These are phyloP conservation scores for Salicornia ramosissima DNA, from an alignment of 148 eudicot genomes.

Conservation along the genomic window DNA sequence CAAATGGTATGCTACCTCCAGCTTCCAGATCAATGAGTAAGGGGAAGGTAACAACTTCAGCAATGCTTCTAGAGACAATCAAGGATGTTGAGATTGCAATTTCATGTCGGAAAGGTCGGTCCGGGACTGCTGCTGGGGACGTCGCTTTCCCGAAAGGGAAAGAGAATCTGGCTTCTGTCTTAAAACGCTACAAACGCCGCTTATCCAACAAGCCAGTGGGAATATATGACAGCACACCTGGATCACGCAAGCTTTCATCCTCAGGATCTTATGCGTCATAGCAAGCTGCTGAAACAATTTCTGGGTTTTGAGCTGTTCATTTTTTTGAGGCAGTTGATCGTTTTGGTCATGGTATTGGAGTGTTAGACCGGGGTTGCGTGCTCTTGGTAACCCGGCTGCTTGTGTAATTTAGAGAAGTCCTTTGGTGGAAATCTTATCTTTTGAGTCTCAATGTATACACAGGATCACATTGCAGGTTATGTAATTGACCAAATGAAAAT, in stretches of 20 bases:
- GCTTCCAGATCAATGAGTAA: slow-evolving; percentile 44
- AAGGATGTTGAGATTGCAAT: slow-evolving; percentile 86
- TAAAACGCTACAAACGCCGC: slow-evolving; percentile 88
- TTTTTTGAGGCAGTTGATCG: no score
- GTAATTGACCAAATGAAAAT: slow-evolving; percentile 12
- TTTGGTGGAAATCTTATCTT: slow-evolving; percentile 3
- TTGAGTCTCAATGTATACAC: slow-evolving; percentile 24
- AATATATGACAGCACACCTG: slow-evolving; percentile 32
- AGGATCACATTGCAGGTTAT: slow-evolving; percentile 10
- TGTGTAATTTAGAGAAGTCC: slow-evolving; percentile 18
- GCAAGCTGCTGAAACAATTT: slow-evolving; percentile 4
- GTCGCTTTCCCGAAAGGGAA: slow-evolving; percentile 98
- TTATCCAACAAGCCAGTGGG: slow-evolving; percentile 57
- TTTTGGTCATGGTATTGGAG: not conserved
- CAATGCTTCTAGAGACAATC: slow-evolving; percentile 62
- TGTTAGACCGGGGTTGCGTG: slow-evolving; percentile 5
- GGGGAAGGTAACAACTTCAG: slow-evolving; percentile 68
- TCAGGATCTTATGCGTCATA: slow-evolving; percentile 35
- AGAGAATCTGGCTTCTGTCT: slow-evolving; percentile 93
- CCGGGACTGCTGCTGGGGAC: slow-evolving; percentile 96
- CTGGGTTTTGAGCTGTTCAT: slow-evolving; percentile 16
- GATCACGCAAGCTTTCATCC: slow-evolving; percentile 30
- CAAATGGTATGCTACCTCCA: slow-evolving; percentile 63
- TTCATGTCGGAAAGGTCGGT: slow-evolving; percentile 77
- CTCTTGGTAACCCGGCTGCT: not conserved